Percentiles rank a stretch among this genome's conserved stretches.
These are phyloP conservation scores for Moringa oleifera DNA, from an alignment of 345 rosid species.

Conservation along the genomic window DNA sequence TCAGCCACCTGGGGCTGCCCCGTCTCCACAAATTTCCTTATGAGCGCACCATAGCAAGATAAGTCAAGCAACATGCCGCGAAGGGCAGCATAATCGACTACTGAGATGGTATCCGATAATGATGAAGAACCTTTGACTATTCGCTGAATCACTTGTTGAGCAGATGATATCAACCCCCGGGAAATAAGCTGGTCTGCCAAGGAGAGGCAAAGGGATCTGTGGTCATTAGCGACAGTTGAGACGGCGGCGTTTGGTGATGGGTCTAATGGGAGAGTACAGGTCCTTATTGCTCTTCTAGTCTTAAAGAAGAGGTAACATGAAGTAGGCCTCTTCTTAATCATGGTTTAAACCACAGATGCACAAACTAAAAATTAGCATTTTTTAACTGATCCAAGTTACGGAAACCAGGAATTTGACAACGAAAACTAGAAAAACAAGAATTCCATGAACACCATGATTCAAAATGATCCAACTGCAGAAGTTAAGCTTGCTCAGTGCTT, in stretches of 20 bases:
- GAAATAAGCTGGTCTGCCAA: conserved; percentile 35
- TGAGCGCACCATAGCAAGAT: conserved; percentile 24
- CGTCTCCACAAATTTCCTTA: conserved; percentile 36
- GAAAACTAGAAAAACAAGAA: no score
- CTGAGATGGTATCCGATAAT: conserved; percentile 31
- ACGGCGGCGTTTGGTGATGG: conserved; percentile 12
- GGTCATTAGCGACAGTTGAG: conserved; percentile 26
- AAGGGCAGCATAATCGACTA: conserved; percentile 28
- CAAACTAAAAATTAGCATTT: no score
- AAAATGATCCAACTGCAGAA: no score
- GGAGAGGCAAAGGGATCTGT: conserved; percentile 35
- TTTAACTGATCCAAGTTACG: no score
- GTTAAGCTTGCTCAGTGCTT: no score
- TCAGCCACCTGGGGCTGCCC: conserved; percentile 40
- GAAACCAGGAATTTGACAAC: no score
- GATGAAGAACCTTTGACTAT: conserved; percentile 32
- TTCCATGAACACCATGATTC: no score
- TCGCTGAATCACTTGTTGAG: conserved; percentile 37
- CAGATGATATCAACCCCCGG: conserved; percentile 37
- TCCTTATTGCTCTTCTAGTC: conserved; percentile 26
- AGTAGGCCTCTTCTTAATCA: conserved; percentile 22
- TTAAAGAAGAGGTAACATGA: conserved; percentile 22
- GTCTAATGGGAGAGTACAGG: conserved; percentile 29
- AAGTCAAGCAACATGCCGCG: conserved; percentile 43
- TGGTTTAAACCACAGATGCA: neutral